Base-by-base conservation (phyloP, 768 basidiomycete genomes). In the Boletellus ananiceps region DNA sequence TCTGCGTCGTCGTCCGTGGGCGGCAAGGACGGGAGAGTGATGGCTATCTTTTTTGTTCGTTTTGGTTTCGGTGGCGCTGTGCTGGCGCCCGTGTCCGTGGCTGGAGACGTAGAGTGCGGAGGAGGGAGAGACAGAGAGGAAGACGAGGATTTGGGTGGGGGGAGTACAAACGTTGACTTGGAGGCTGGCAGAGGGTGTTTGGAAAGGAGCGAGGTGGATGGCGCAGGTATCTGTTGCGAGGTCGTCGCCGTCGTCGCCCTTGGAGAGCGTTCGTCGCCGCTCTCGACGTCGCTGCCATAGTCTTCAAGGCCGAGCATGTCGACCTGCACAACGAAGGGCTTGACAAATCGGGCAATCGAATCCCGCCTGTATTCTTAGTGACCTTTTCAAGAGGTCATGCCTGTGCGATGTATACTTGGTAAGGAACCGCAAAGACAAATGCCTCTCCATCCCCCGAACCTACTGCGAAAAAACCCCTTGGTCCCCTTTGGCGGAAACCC, bases 211-310 rank as follows among this genome's bases (percentile, higher is more conserved):
- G 57, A 51, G 14, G 50, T 8, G 11, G 16, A 18, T 13, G 6
- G n/a, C n/a, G n/a, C n/a, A n/a, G n/a, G n/a, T n/a, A n/a, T 40
- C 13, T 5, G 21, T 2, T 40, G 39, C 4, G 47, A 19, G 40
- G 35, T 46, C 12, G 32, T 13, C 31, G 49, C n/a, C 40, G 62
- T 15, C 18, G 46, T 34, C 32, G 54, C 14, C 40, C 21, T 31
- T 9, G 55, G 19, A 7, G 48, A 60, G 31, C 48, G 50, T 49
- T 79, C 78, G 50, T 71, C 69, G 49, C 80, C 83, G 59, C 72
- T 77, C 56, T 86, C 82, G 58, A 67, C 77, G 69, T 76, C 85
- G 68, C 87, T 90, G 54, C 85, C 86, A 58, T 90, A 89, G 72
- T 75, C 80, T 59, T 85, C 86, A 50, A 90, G 74, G 29, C 84